Evolutionary conservation across 73 alveolate genomes (phyloP).

Genomic region (Symbiodinium pilosum): DNA sequence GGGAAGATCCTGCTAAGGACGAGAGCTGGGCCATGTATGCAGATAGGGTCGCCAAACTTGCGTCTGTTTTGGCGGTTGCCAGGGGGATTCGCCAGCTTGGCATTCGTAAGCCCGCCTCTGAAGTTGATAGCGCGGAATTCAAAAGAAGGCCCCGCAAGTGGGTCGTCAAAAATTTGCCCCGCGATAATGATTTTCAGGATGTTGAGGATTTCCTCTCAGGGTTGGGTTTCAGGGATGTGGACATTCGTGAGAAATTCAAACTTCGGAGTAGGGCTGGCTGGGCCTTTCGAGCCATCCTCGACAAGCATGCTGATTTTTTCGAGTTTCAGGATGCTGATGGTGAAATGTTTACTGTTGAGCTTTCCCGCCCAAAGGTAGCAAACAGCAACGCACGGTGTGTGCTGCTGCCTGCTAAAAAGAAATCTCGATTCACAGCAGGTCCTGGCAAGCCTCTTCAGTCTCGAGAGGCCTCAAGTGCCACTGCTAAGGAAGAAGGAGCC

Average conservation of each 20-base stretch:
- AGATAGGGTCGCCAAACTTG: conserved; percentile 42
- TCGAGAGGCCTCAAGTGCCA: too few relatives aligned
- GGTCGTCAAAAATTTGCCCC: neutral
- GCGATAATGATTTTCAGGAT: neutral
- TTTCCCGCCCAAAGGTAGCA: too few relatives aligned
- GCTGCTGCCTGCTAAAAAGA: too few relatives aligned
- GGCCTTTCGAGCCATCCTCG: neutral
- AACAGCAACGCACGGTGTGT: too few relatives aligned
- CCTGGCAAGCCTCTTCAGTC: too few relatives aligned
- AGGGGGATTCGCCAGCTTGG: conserved; percentile 31
- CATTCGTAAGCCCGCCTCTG: conserved; percentile 17
- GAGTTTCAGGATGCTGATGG: neutral
- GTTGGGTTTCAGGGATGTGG: neutral
- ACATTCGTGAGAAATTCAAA: neutral
- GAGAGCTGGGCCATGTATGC: neutral
- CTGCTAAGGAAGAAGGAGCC: too few relatives aligned
- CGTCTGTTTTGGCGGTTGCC: conserved; percentile 31
- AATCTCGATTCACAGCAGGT: too few relatives aligned
- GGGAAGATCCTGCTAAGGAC: neutral
- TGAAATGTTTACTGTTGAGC: neutral
- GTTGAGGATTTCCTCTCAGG: neutral
- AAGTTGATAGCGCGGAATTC: neutral
- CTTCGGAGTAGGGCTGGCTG: neutral
- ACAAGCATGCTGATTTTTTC: neutral
- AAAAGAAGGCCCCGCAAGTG: neutral